Evolutionary conservation across 225 moss, liverwort and hornwort genomes (phyloP), one percentile per base, ranked within the genome.

Genomic region (Sphagnum contortum): DNA sequence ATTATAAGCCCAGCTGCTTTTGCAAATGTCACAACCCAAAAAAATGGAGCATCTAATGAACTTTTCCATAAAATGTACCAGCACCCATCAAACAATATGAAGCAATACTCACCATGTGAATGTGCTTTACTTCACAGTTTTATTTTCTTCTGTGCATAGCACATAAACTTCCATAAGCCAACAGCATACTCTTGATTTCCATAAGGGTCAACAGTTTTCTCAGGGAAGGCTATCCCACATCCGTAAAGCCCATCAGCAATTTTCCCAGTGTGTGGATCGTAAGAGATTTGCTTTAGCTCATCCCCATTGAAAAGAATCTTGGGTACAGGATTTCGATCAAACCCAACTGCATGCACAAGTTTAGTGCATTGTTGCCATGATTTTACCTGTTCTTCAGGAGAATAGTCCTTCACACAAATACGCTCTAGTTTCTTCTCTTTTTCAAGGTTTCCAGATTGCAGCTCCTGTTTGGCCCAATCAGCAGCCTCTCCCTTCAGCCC

Each of bases 1-100:
- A 96, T 96, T 72, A 29, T 29, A 29, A 92, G 88, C 64, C 96
- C 92, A 59, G 70, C 84, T 50, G 96, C 96, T 9, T 96, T 96
- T 79, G 96, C 96, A 66, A 83, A 83, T 55, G 87, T 96, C 46
- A 92, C 96, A 29, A 29, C 29, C 29, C 29, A 0, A 29, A 29
- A 29, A 29, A 29, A 29, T 29, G 29, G 29, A 29, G 29, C 29
- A 29, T 29, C 29, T 29, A 1, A 29, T 0, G 29, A 29, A 29
- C 29, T 29, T 29, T 29, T 29, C 29, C 29, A 29, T 1, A 29
- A 29, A 29, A 29, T 29, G 29, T 29, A 29, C 29, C 29, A 29
- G 29, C 29, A 29, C 29, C 29, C 29, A 29, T 0, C 29, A 29
- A 29, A 29, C 29, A 29, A 29, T 29, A 29, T 29, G 29, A 29